Percentiles rank a stretch among this genome's conserved stretches.
phyloP scores from a whole-genome alignment of 2,329 filamentous ascomycete genomes.

The Penicillium rolfsii region DNA sequence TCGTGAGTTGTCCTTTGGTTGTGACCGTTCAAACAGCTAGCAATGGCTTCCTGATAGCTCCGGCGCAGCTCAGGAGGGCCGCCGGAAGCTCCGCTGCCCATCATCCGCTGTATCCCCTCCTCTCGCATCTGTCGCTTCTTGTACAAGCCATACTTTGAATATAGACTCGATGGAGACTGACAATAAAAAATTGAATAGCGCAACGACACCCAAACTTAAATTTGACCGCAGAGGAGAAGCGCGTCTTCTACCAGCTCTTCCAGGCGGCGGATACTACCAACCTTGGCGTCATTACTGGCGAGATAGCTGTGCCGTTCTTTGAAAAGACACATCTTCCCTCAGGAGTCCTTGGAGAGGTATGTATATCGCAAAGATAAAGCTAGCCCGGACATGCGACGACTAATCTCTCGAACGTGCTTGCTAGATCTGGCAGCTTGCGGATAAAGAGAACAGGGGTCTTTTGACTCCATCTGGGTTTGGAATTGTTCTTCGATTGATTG shows the following conservation, averaged over 20 bases:
- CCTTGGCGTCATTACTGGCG: slow-evolving; percentile 91
- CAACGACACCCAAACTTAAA: slow-evolving; percentile 70
- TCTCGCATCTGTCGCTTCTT: slow-evolving; percentile 7
- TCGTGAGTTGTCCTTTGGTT: slow-evolving; percentile 28
- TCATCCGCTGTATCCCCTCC: slow-evolving; percentile 11
- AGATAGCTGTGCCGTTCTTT: slow-evolving; percentile 96
- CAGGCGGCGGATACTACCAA: slow-evolving; percentile 88
- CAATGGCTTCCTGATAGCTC: slow-evolving; percentile 8
- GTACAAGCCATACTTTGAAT: background rate
- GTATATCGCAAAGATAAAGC: slow-evolving; percentile 36
- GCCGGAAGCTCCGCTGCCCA: slow-evolving; percentile 24
- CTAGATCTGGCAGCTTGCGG: slow-evolving; percentile 98
- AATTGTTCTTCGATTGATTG: slow-evolving; percentile 89
- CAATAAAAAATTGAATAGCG: slow-evolving; percentile 26
- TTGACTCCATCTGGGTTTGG: slow-evolving; percentile 92
- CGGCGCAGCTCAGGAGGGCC: slow-evolving; percentile 31
- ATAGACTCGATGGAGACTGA: slow-evolving; percentile 27
- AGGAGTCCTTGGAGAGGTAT: slow-evolving; percentile 81
- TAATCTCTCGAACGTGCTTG: slow-evolving; percentile 13
- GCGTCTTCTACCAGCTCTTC: slow-evolving; percentile 90
- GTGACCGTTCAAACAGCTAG: background rate
- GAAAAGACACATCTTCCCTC: slow-evolving; percentile 91
- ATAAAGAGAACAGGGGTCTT: slow-evolving; percentile 93
- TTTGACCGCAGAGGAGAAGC: slow-evolving; percentile 88
- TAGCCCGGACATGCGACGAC: background rate